Percentiles rank a stretch among this genome's conserved stretches.
phyloP scores from a whole-genome alignment of 1,139 yeast genomes.

The Torulaspora pretoriensis region DNA sequence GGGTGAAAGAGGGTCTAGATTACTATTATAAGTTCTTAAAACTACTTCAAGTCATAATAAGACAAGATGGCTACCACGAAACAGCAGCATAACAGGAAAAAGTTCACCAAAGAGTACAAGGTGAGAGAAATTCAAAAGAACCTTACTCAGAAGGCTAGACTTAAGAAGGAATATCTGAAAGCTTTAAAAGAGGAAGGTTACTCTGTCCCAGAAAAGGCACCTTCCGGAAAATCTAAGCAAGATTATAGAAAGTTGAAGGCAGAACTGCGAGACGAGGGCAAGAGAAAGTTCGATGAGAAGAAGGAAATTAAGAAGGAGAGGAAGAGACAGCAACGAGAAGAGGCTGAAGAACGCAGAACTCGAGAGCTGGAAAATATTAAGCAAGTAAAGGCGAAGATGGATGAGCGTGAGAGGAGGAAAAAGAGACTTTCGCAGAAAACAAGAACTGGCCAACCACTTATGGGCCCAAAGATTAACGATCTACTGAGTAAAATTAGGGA shows the following conservation, averaged over 20 bases:
- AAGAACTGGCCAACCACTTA: conserved; percentile 74
- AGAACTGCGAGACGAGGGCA: conserved; percentile 22
- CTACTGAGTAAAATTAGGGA: conserved; percentile 71
- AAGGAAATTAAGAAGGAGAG: conserved; percentile 45
- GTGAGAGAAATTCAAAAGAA: conserved; percentile 65
- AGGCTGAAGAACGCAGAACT: conserved; percentile 36
- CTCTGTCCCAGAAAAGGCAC: conserved; percentile 40
- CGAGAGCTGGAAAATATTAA: conserved; percentile 31
- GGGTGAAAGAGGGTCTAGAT: background rate
- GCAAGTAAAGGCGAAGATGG: conserved; percentile 33
- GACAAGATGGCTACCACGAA: conserved; percentile 24
- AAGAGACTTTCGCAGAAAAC: conserved; percentile 57
- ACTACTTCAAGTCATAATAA: no score
- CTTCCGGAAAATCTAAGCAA: conserved; percentile 21
- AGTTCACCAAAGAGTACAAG: conserved; percentile 36
- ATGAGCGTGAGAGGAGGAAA: conserved; percentile 46
- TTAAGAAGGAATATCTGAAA: conserved; percentile 78
- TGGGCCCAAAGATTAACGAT: conserved; percentile 84
- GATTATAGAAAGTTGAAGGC: conserved; percentile 23
- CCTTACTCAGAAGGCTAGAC: conserved; percentile 74
- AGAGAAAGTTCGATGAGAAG: conserved; percentile 36
- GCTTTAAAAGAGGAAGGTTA: conserved; percentile 69
- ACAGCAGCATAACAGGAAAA: conserved; percentile 27
- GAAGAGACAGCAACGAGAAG: conserved; percentile 41
- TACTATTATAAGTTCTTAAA: background rate